These are phyloP conservation scores for Baudoinia panamericana DNA, from an alignment of 495 filamentous ascomycete species.

Conservation along the genomic window DNA sequence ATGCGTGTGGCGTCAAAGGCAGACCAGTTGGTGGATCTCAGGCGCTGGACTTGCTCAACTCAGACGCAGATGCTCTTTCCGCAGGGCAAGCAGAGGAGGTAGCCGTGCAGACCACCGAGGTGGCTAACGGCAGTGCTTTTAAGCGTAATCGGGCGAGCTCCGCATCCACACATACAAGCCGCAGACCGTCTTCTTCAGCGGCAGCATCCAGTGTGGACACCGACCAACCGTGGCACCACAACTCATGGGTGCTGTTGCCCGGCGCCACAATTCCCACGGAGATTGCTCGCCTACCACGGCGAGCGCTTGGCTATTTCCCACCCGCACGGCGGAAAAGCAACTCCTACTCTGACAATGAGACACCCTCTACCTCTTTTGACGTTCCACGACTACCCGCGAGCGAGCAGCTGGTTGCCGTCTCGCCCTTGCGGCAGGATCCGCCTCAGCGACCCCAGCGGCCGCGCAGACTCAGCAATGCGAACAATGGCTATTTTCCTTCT, in stretches of 20 bases:
- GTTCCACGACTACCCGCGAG: conserved; percentile 36
- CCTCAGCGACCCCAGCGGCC: conserved; percentile 16
- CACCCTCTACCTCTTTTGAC: conserved; percentile 51
- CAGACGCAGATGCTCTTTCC: conserved; percentile 10
- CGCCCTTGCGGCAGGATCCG: conserved; percentile 12
- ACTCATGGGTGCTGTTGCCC: conserved; percentile 72
- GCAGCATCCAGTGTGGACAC: conserved; percentile 15
- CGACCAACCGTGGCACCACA: conserved; percentile 60
- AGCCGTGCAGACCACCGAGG: background rate
- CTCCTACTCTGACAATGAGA: conserved; percentile 40
- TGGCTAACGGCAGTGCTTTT: conserved; percentile 22
- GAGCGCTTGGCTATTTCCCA: conserved; percentile 80
- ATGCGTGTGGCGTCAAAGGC: conserved; percentile 77
- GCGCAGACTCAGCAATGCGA: conserved; percentile 20
- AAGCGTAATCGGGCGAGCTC: conserved; percentile 28
- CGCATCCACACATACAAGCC: conserved; percentile 9
- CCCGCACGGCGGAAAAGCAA: conserved; percentile 73
- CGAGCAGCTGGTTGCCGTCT: conserved; percentile 25
- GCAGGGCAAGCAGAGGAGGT: conserved; percentile 16
- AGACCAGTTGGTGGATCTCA: conserved; percentile 32
- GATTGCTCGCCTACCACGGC: conserved; percentile 72
- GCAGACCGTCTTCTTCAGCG: conserved; percentile 17
- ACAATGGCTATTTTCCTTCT: conserved; percentile 22
- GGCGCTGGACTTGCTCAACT: conserved; percentile 16
- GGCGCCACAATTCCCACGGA: conserved; percentile 57